phyloP scores from a whole-genome alignment of 257 asterid species.

The Misopates orontium region DNA sequence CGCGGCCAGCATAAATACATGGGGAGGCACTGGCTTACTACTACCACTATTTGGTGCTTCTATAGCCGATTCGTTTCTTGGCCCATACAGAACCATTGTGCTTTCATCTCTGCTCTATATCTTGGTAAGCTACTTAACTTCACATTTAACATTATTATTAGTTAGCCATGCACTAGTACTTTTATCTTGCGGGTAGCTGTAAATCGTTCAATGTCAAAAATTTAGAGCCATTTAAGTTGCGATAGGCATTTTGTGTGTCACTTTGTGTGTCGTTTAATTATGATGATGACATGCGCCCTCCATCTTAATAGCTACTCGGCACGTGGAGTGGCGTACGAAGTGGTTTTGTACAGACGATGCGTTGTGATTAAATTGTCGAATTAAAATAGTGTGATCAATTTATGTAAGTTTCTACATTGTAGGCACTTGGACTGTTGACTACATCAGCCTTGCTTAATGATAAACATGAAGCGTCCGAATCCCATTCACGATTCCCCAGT shows the following conservation, averaged over 20 bases:
- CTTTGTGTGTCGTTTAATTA: too few species aligned
- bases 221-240: too few species aligned
- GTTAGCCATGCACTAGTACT: not conserved
- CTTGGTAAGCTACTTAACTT: conserved; percentile 31
- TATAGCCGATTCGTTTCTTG: conserved; percentile 42
- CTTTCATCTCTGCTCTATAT: conserved; percentile 41
- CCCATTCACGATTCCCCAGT: conserved; percentile 16
- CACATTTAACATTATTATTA: not conserved
- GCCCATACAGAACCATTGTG: conserved; percentile 46
- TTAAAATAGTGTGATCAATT: too few species aligned
- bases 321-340: too few species aligned
- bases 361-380: too few species aligned
- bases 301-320: too few species aligned
- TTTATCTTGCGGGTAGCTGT: not conserved
- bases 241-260: too few species aligned
- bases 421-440: conserved; percentile 49
- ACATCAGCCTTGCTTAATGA: conserved; percentile 38
- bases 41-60: conserved; percentile 49
- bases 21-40: conserved; percentile 46
- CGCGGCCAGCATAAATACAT: conserved; percentile 45
- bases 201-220: too few species aligned
- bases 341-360: too few species aligned
- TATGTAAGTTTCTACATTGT: not conserved
- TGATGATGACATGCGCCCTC: too few species aligned
- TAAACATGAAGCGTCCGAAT: conserved; percentile 2